A percentile compares a stretch with the other conserved stretches of the same genome.
phyloP scores from a whole-genome alignment of 2,329 filamentous ascomycete genomes.

The Fusarium sp. region DNA sequence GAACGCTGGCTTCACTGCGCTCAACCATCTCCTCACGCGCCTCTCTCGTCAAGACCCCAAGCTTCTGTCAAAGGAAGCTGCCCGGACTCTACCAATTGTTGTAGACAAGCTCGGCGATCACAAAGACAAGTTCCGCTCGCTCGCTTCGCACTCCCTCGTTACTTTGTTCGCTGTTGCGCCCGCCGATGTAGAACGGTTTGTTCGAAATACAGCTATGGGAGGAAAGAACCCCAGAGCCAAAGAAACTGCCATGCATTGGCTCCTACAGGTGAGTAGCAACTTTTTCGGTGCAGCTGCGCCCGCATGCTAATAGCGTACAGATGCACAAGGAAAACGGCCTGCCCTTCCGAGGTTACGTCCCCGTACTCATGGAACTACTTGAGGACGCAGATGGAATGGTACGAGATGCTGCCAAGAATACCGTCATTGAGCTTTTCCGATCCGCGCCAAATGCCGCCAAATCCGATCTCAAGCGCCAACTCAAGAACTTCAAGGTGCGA shows the following conservation, averaged over 20 bases:
- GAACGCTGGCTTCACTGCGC: constrained; percentile 87
- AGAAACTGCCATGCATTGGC: constrained; percentile 87
- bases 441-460: constrained; percentile 87
- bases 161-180: constrained; percentile 82
- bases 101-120: constrained; percentile 89
- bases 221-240: constrained; percentile 89
- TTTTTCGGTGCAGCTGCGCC: background rate
- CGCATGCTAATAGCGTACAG: constrained; percentile 57
- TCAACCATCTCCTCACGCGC: constrained; percentile 89
- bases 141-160: constrained; percentile 81
- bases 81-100: constrained; percentile 80
- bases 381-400: constrained; percentile 93
- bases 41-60: constrained; percentile 88
- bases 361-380: constrained; percentile 85
- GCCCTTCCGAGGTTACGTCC: constrained; percentile 87
- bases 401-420: constrained; percentile 85
- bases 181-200: constrained; percentile 82
- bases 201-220: constrained; percentile 83
- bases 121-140: constrained; percentile 85
- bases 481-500: constrained; percentile 87
- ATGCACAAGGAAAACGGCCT: constrained; percentile 87
- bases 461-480: constrained; percentile 88
- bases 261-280: constrained; percentile 74
- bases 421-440: constrained; percentile 89
- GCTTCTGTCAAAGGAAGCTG: constrained; percentile 77